phyloP scores from a whole-genome alignment of 352 stramenopile genomes.

The Phytophthora quininea region DNA sequence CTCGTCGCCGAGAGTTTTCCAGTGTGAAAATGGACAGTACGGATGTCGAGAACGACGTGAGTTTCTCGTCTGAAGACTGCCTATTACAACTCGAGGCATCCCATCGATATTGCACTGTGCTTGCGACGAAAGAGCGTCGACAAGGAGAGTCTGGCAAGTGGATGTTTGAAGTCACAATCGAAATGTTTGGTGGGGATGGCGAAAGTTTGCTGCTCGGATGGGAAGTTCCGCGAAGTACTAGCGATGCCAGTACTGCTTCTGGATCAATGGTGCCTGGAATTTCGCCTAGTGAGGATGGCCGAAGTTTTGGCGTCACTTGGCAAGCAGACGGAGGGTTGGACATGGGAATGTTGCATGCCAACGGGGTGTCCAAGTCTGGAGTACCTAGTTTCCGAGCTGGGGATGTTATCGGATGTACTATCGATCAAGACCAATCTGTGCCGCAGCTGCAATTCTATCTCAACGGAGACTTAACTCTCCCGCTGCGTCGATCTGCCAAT shows the following conservation, averaged over 20 bases:
- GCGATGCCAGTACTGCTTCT: slow-evolving; percentile 4
- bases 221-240: slow-evolving; percentile 55
- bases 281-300: slow-evolving; percentile 54
- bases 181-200: slow-evolving; percentile 64
- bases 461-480: slow-evolving; percentile 74
- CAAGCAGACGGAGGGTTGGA: slow-evolving; percentile 74
- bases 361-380: slow-evolving; percentile 68
- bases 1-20: slow-evolving; percentile 67
- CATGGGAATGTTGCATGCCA: slow-evolving; percentile 77
- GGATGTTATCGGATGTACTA: slow-evolving; percentile 77
- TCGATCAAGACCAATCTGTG: slow-evolving; percentile 73
- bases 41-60: slow-evolving; percentile 60
- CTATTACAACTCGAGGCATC: slow-evolving; percentile 69
- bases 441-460: slow-evolving; percentile 78
- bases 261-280: slow-evolving; percentile 59
- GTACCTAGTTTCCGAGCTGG: slow-evolving; percentile 68
- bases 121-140: slow-evolving; percentile 72
- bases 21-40: slow-evolving; percentile 74
- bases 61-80: slow-evolving; percentile 78
- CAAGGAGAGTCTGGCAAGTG: slow-evolving; percentile 77
- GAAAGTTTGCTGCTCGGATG: slow-evolving; percentile 81
- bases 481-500: slow-evolving; percentile 27
- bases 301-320: slow-evolving; percentile 76
- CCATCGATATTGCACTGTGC: slow-evolving; percentile 71
- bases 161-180: slow-evolving; percentile 79